Base-by-base conservation (phyloP, 495 filamentous ascomycete species). In the Pyrenula aspistea region DNA sequence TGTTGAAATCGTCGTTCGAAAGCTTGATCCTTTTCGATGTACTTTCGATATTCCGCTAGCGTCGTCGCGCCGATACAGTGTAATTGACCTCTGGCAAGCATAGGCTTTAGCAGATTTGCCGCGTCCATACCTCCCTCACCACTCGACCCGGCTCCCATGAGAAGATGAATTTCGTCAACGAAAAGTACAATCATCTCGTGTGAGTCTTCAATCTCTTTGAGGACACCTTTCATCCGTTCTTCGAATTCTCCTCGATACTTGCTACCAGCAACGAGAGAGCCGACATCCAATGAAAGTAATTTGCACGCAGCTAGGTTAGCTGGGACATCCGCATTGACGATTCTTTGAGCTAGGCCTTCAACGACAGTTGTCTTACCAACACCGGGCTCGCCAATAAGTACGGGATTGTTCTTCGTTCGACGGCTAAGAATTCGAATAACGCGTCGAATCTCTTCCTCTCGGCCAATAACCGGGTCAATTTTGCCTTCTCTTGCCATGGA, bases 1-100 rank as follows among this genome's bases (percentile, higher is more conserved):
- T 97, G 93, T 69, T 98, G 93, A 77, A 98, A 98, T 66, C 93
- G 88, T 64, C 94, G 90, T 68, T 97, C 93, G 66, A 98, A 97
- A 51, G 93, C 93, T 50, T 88, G 86, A 62, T 98, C 93, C 70
- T 98, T 98, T 69, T 98, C 94, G 57, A 98, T 96, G 70, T 98
- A 96, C 71, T 98, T 98, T 62, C 93, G 83, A 73, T 97, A 98
- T 69, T 98, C 93, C 57, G 82, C 81, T 53, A 98, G 76, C 1
- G 93, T 98, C 0, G 93, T 98, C 1, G 93, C 93, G 67, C 93
- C 93, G 59, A 97, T 96, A 64, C 93, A 98, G 76, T 98, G 93
- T 54, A 98, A 77, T 67, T 97, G 91, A 21, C 93, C 93, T 65
- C 93, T 82, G 56, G 93, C 93, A 57, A 97, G 79, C 88, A 96